Conservation (phyloP, 192 early-diverging fungal species). For the Mortierella claussenii region DNA sequence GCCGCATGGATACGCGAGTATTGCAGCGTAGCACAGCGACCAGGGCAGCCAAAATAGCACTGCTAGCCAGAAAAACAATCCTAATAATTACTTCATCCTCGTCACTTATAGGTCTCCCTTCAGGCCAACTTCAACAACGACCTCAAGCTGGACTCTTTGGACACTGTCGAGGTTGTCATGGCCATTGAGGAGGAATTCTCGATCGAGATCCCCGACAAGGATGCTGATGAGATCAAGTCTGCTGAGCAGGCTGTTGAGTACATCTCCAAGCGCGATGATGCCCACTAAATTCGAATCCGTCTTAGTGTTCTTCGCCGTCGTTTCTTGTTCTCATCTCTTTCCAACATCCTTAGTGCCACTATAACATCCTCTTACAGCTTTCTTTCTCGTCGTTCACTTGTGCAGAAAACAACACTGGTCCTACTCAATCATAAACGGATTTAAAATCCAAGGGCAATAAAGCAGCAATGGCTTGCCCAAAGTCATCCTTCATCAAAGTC, state of each 20-base stretch:
- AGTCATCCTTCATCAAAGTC: too few relatives aligned
- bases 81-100: too few relatives aligned
- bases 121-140: conserved; percentile 91
- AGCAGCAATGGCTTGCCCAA: too few relatives aligned
- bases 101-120: conserved; percentile 86
- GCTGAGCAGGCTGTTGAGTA: conserved; percentile 90
- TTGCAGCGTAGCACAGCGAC: too few relatives aligned
- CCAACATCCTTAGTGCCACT: background rate
- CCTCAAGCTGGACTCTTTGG: conserved; percentile 95
- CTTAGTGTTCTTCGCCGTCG: background rate
- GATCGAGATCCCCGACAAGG: conserved; percentile 93
- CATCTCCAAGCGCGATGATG: conserved; percentile 76
- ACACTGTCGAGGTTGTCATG: conserved; percentile 99
- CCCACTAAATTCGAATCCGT: conserved; percentile 63
- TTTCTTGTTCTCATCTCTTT: background rate
- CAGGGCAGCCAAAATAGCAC: too few relatives aligned
- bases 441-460: too few relatives aligned
- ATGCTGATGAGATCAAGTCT: conserved; percentile 95
- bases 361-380: background rate
- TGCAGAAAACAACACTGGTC: conserved; percentile 18
- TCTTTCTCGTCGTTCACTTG: background rate
- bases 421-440: too few relatives aligned
- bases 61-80: too few relatives aligned
- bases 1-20: too few relatives aligned
- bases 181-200: conserved; percentile 66